A percentile compares a stretch with the other conserved stretches of the same genome.
These are phyloP conservation scores for Claviceps capensis DNA, from an alignment of 2,329 filamentous ascomycete genomes.

Conservation along the genomic window DNA sequence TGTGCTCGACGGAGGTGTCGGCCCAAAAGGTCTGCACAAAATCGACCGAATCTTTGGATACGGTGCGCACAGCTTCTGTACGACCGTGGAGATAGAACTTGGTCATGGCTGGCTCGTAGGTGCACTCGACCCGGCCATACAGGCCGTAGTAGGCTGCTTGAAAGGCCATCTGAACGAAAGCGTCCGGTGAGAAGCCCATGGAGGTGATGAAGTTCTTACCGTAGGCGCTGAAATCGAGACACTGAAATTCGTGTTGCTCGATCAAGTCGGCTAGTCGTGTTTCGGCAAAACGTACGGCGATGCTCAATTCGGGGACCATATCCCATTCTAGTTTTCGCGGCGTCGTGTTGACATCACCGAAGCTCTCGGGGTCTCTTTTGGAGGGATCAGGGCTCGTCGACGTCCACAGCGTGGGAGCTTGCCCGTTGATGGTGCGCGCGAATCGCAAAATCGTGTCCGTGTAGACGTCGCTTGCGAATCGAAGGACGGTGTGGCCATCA, in stretches of 20 bases:
- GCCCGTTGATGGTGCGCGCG: constrained; percentile 86
- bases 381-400: constrained; percentile 82
- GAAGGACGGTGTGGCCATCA: constrained; percentile 89
- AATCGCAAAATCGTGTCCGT: constrained; percentile 96
- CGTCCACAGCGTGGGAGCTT: constrained; percentile 83
- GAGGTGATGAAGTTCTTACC: constrained; percentile 97
- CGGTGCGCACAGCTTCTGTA: constrained; percentile 83
- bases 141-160: constrained; percentile 96
- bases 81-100: constrained; percentile 87
- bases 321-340: constrained; percentile 97
- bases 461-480: constrained; percentile 92
- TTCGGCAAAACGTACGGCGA: constrained; percentile 88
- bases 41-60: constrained; percentile 68
- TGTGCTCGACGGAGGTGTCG: constrained; percentile 67
- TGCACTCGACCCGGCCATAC: constrained; percentile 86
- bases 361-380: constrained; percentile 80
- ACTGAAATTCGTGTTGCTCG: constrained; percentile 90
- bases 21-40: constrained; percentile 94
- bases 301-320: constrained; percentile 81
- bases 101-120: constrained; percentile 97
- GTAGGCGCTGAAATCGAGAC: constrained; percentile 76
- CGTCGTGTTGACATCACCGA: constrained; percentile 84
- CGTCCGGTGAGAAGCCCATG: constrained; percentile 93
- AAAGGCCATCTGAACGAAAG: constrained; percentile 98
- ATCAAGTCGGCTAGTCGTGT: constrained; percentile 88